Evolutionary conservation across 2,329 filamentous ascomycete genomes (phyloP).

Genomic region (Dothideomycetidae sp.): DNA sequence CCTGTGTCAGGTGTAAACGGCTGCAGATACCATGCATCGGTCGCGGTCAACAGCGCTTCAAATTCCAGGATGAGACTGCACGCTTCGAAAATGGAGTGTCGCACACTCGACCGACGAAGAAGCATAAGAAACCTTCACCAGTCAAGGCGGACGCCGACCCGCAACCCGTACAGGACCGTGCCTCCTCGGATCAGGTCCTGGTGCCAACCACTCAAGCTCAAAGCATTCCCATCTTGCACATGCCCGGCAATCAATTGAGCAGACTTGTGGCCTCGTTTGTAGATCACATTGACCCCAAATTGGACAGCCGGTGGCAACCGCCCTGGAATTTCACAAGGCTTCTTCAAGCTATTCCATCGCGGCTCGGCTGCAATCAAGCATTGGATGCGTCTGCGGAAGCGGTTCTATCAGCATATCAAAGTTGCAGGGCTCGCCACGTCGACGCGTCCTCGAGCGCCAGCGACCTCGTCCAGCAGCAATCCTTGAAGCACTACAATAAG

Average conservation of each 20-base stretch:
- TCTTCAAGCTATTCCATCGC: slow-evolving; percentile 7
- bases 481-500: slow-evolving; percentile 2
- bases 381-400: slow-evolving; percentile 8
- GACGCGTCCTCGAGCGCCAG: not conserved
- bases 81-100: not conserved
- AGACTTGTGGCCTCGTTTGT: slow-evolving; percentile 2
- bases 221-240: not conserved
- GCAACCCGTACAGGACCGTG: not conserved
- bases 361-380: slow-evolving; percentile 8
- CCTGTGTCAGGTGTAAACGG: slow-evolving; percentile 6
- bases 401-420: slow-evolving; percentile 5
- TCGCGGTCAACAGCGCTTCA: slow-evolving; percentile 3
- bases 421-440: not conserved
- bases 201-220: not conserved
- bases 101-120: not conserved
- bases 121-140: not conserved
- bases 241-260: slow-evolving; percentile 1
- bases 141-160: not conserved
- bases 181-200: not conserved
- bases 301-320: slow-evolving; percentile 2
- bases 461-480: not conserved
- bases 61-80: slow-evolving; percentile 8
- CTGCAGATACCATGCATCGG: slow-evolving; percentile 4
- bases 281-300: slow-evolving; percentile 1
- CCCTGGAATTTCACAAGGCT: slow-evolving; percentile 9